Evolutionary conservation across 305 asterid species (phyloP).

Genomic region (Solanum hybrid): DNA sequence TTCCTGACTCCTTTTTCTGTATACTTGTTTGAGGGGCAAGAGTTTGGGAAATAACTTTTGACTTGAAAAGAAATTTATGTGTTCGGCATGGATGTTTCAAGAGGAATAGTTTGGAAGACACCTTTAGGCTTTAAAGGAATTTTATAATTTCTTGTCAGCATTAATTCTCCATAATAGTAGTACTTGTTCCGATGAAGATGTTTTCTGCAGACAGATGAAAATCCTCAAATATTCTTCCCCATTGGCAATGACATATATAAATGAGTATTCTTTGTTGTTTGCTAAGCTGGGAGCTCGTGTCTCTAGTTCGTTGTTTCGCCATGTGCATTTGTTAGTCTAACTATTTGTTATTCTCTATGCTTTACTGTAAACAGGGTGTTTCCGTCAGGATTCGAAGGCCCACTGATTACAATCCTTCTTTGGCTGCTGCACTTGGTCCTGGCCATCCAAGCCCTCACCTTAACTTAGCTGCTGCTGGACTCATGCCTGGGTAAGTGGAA

Average conservation of each 20-base stretch:
- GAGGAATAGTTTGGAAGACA: background rate
- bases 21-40: background rate
- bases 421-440: conserved; percentile 94
- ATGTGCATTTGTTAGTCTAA: background rate
- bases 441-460: conserved; percentile 82
- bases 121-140: background rate
- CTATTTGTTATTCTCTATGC: conserved; percentile 14
- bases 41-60: background rate
- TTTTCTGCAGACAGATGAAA: background rate
- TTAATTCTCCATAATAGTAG: background rate
- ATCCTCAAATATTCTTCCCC: background rate
- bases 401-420: conserved; percentile 82
- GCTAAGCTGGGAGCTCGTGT: background rate
- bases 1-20: background rate
- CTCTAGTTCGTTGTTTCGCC: background rate
- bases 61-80: background rate
- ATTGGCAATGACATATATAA: background rate
- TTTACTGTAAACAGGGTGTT: conserved; percentile 52
- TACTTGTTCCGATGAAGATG: background rate
- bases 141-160: background rate
- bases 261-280: background rate
- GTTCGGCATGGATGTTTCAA: background rate
- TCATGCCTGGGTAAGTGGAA: conserved; percentile 5
- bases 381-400: conserved; percentile 95
- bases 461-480: conserved; percentile 80